phyloP scores from a whole-genome alignment of 192 early-diverging fungal genomes.

The Backusella morwellensis region DNA sequence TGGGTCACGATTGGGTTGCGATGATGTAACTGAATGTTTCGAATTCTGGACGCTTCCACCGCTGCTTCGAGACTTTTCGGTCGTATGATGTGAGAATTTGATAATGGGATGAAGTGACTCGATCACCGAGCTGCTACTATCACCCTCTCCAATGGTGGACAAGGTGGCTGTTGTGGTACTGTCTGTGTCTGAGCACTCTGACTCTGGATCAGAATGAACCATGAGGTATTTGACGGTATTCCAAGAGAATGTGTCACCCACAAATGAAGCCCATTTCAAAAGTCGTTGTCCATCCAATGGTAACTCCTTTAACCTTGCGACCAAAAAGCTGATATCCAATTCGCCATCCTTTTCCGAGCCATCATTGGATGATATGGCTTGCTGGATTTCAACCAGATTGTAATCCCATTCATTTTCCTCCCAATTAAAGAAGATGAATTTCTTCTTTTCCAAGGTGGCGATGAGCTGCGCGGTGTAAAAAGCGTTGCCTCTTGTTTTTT shows the following conservation, averaged over 20 bases:
- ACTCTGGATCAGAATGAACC: constrained; percentile 22
- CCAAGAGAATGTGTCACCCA: constrained; percentile 35
- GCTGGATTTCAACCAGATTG: constrained; percentile 22
- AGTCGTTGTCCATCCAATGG: constrained; percentile 27
- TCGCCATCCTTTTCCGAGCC: constrained; percentile 17
- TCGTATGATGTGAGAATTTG: constrained; percentile 1
- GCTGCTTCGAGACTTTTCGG: background rate
- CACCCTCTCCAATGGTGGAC: background rate
- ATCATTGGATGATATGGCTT: constrained; percentile 14
- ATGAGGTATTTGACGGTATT: constrained; percentile 30
- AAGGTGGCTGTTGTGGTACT: background rate
- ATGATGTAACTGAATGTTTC: background rate
- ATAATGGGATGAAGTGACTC: constrained; percentile 13
- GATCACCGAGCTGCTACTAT: background rate
- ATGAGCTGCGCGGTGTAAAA: constrained; percentile 30
- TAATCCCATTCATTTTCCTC: constrained; percentile 35
- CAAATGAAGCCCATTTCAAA: constrained; percentile 34
- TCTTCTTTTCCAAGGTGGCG: constrained; percentile 24
- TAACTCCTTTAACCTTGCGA: constrained; percentile 18
- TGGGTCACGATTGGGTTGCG: constrained; percentile 11
- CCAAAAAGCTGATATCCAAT: constrained; percentile 23
- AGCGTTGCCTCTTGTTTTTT: constrained; percentile 32
- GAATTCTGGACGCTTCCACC: background rate
- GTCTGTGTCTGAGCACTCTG: constrained; percentile 18
- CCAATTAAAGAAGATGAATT: constrained; percentile 36